Base-by-base conservation (phyloP, 1,284 basidiomycete genomes). In the Rhodotorula sp. region DNA sequence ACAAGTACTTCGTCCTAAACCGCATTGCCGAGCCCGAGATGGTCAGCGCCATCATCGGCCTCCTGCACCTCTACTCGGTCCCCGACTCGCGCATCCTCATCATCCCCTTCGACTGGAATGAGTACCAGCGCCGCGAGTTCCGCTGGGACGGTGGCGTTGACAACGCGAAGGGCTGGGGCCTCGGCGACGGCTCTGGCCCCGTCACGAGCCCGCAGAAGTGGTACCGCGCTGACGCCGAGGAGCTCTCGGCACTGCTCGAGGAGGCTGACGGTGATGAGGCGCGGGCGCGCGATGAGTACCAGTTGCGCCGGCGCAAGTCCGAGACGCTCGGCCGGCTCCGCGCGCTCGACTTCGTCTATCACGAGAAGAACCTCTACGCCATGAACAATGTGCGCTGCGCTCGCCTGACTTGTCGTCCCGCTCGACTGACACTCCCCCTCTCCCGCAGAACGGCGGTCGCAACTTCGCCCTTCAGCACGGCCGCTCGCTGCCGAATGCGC, bases 1-100 rank as follows among this genome's bases (percentile, higher is more conserved):
- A 80, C 69, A 81, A 81, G 63, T 80, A 79, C 71, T 81, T 77
- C 58, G 76, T 81, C 55, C 74, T 81, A 36, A 81, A 81, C 69
- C 77, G 80, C 41, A 79, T 80, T 62, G 61, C 71, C 29, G 76
- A 78, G 34, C 70, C 76, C 37, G 75, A 76, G 25, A 73, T 76
- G 69, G 70, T 78, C 46, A 74, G 70, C 34, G 72, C 73, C 34
- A 79, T 80, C 62, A 61, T 78, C 58, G 69, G 73, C 15, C 69
- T 81, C 7, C 66, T 81, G 17, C 66, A 73, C 44, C 69, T 75
- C 46, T 78, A 77, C 65, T 76, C 73, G 27, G 72, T 80, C 0
- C 72, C 78, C 22, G 59, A 73, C 53, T 71, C 74, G 39, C 72
- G 76, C 34, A 76, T 81, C 59, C 74, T 81, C 63, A 37, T 76